Evolutionary conservation across 805 yeast species (phyloP).

Genomic region (Wickerhamiella kurtzmanii): DNA sequence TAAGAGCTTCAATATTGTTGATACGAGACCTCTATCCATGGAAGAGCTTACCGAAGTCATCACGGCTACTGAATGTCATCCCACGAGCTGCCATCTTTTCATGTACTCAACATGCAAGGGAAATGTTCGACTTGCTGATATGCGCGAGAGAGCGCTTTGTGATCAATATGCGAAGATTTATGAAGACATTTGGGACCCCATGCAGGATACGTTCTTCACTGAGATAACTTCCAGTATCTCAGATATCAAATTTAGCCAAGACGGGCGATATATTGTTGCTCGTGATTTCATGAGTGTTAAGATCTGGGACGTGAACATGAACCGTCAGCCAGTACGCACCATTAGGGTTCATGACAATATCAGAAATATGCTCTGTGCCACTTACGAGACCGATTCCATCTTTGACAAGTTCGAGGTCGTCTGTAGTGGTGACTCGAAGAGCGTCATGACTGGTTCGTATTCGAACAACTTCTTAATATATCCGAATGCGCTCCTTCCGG

Average conservation of each 20-base stretch:
- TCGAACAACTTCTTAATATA: conserved; percentile 94
- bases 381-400: conserved; percentile 96
- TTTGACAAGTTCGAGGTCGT: conserved; percentile 97
- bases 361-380: conserved; percentile 85
- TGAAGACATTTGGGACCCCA: conserved; percentile 88
- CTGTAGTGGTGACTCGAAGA: conserved; percentile 81
- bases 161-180: conserved; percentile 69
- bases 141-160: conserved; percentile 91
- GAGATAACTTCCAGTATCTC: conserved; percentile 91
- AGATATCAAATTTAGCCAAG: conserved; percentile 81
- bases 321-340: conserved; percentile 83
- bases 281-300: conserved; percentile 96
- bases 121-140: conserved; percentile 85
- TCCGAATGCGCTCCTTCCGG: conserved; percentile 47
- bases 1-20: conserved; percentile 92
- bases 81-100: conserved; percentile 77
- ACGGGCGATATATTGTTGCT: conserved; percentile 90
- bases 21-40: conserved; percentile 95
- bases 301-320: conserved; percentile 98
- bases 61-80: conserved; percentile 94
- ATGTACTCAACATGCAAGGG: conserved; percentile 95
- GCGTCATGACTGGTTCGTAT: conserved; percentile 94
- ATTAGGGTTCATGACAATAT: conserved; percentile 92
- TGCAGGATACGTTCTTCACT: conserved; percentile 87
- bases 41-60: conserved; percentile 97